Base-by-base conservation (phyloP, 2,329 filamentous ascomycete species). In the Trichoderma sp. region DNA sequence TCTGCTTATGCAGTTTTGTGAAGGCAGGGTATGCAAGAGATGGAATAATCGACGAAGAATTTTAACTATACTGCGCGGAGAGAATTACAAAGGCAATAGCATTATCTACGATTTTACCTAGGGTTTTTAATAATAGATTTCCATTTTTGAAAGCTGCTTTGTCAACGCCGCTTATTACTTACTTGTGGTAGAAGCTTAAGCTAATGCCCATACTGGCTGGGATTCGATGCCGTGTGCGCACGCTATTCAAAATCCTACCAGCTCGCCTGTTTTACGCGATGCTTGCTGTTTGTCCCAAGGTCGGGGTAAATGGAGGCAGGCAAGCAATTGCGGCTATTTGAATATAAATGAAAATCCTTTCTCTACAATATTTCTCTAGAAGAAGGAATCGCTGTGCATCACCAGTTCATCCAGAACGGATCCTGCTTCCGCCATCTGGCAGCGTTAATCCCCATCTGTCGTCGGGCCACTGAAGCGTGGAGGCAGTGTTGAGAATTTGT, bases 1-100 rank as follows among this genome's bases (percentile, higher is more conserved):
- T 95, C 95, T 79, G 96, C 94, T 4, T 97, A 96, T 85, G 94
- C 95, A 9, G 86, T 95, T 18, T 78, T 94, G 39, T 94, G 66
- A 72, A 4, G 11, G 21, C 1, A 39, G 39, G 0, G 24, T 14
- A 5, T 3, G 2, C 34, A 72, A 58, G 60, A 72, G 66, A 65
- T 51, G 58, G 66, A 61, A 34, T 9, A 6, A 58, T 32, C 65
- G 30, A 51, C 57, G 1, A 21, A 26, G 43, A 8, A 30, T 56
- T 56, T n/a, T 8, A 36, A 14, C 56, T 53, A 24, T 2, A 21
- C 3, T 28, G 2, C 14, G 51, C 9, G 32, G 51, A 6, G 26
- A 12, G 56, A 61, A 61, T 43, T 21, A 47, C 51, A 39, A 2
- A 26, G 9, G 26, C 62, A 30, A 51, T 15, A 47, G n/a, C 28